These are phyloP conservation scores for Colletotrichum tabaci DNA, from an alignment of 2,329 filamentous ascomycete genomes.

Conservation along the genomic window DNA sequence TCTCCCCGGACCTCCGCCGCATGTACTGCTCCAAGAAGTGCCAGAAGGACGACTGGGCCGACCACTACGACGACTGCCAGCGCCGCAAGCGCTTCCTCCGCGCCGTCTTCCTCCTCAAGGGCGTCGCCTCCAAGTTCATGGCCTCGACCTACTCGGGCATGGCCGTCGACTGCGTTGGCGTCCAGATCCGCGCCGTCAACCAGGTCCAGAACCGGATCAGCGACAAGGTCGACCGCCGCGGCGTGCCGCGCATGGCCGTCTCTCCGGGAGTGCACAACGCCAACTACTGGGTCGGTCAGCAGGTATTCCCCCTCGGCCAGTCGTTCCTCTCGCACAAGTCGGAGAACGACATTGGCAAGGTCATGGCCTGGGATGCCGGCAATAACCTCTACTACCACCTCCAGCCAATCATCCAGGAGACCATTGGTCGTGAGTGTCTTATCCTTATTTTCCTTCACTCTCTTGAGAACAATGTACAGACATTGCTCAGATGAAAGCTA, in stretches of 20 bases:
- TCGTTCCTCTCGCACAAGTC: background rate
- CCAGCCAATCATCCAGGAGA: conserved; percentile 22
- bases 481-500: too few species aligned
- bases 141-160: conserved; percentile 26
- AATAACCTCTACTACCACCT: conserved; percentile 40
- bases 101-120: conserved; percentile 22
- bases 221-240: background rate
- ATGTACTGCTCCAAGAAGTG: conserved; percentile 38
- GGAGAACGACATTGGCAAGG: background rate
- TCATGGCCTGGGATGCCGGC: conserved; percentile 34
- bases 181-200: background rate
- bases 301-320: conserved; percentile 4
- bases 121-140: conserved; percentile 29
- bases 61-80: conserved; percentile 35
- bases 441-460: too few species aligned
- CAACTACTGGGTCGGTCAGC: conserved; percentile 25
- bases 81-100: conserved; percentile 35
- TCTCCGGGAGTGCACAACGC: background rate
- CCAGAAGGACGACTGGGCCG: conserved; percentile 25
- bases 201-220: background rate
- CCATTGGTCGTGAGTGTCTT: conserved; percentile 20
- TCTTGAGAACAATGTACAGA: too few species aligned
- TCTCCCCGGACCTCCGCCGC: conserved; percentile 9
- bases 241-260: conserved; percentile 10
- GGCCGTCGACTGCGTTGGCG: background rate